Evolutionary conservation across 2,329 filamentous ascomycete species (phyloP).

Genomic region (Xylaria sp.): DNA sequence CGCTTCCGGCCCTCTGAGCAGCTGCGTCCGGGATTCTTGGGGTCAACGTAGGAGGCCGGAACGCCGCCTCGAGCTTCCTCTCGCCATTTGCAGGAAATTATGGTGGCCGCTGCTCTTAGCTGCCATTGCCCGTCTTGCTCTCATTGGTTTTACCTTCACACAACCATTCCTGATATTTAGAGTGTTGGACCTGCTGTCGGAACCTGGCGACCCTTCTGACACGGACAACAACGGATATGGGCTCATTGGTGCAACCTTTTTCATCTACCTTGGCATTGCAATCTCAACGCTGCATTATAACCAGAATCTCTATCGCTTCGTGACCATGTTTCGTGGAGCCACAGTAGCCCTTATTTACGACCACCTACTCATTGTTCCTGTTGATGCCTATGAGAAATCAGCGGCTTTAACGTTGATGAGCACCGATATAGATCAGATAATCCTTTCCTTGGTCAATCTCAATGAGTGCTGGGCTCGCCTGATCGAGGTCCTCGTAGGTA

Average conservation of each 20-base stretch:
- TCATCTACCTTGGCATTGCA: slow-evolving; percentile 8
- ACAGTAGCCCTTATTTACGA: no score
- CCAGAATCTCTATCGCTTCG: slow-evolving; percentile 7
- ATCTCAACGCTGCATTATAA: neutral
- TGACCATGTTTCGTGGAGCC: neutral
- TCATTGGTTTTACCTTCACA: slow-evolving; percentile 7
- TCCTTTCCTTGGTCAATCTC: no score
- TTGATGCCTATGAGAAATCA: neutral
- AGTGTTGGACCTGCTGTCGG: neutral
- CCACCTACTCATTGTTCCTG: no score
- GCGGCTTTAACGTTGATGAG: slow-evolving; percentile 8
- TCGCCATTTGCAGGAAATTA: neutral
- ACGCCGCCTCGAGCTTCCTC: no score
- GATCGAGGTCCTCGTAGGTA: no score
- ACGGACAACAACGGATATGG: neutral
- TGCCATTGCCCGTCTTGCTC: neutral
- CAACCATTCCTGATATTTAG: slow-evolving; percentile 2
- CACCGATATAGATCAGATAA: slow-evolving; percentile 8
- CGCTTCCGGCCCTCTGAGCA: no score
- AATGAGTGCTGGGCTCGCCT: no score
- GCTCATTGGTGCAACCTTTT: slow-evolving; percentile 1
- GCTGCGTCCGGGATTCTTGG: no score
- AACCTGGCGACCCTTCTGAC: no score
- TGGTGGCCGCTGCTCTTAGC: neutral
- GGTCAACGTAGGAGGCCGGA: no score